Evolutionary conservation across 2,329 filamentous ascomycete species (phyloP).

Genomic region (Penicillium hesseltinei): DNA sequence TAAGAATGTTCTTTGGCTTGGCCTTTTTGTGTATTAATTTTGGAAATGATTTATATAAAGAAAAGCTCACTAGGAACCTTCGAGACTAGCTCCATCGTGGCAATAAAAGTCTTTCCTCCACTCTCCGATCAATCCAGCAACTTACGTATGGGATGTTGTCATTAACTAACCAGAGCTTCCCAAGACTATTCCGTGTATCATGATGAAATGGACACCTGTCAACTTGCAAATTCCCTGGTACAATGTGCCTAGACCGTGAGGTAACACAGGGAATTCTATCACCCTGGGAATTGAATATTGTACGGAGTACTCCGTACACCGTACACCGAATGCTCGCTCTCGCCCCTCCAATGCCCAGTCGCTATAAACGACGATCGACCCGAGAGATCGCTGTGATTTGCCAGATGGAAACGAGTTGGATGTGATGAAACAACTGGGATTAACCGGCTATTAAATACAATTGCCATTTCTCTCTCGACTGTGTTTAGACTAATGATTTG

Average conservation of each 20-base stretch:
- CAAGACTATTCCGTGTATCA: too few species aligned
- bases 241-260: background rate
- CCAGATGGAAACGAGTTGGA: background rate
- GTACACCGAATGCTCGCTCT: background rate
- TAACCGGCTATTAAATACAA: background rate
- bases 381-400: slow-evolving; percentile 2
- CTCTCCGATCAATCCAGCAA: background rate
- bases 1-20: background rate
- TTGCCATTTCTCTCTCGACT: background rate
- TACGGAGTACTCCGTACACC: background rate
- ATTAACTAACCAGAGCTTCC: background rate
- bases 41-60: background rate
- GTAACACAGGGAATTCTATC: background rate
- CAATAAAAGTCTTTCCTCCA: background rate
- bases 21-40: background rate
- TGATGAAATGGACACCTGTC: background rate
- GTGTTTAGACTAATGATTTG: too few species aligned
- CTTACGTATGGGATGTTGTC: background rate
- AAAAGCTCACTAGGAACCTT: background rate
- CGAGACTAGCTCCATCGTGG: background rate
- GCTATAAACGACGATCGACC: slow-evolving; percentile 15
- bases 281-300: background rate
- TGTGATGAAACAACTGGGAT: background rate
- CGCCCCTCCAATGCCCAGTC: background rate
- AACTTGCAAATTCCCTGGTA: background rate